Conservation (phyloP, 2,329 filamentous ascomycete genomes). For the Ophiostoma pallidulum region DNA sequence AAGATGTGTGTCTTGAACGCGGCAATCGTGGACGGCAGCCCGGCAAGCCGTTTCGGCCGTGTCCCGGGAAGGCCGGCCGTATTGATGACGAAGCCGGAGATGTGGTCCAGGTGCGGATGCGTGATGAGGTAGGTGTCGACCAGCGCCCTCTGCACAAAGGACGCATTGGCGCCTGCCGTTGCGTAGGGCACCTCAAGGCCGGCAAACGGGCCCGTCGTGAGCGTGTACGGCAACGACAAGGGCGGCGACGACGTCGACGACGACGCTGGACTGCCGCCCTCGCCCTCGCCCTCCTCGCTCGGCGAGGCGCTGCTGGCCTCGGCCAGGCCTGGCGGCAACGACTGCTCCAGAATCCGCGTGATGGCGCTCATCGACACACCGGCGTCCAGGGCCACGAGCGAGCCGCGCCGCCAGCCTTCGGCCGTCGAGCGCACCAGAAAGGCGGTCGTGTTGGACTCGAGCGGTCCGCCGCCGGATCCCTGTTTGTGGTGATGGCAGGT, state of each 20-base stretch:
- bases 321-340: slow-evolving; percentile 31
- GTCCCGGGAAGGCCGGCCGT: slow-evolving; percentile 76
- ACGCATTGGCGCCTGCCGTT: slow-evolving; percentile 66
- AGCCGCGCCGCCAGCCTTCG: slow-evolving; percentile 71
- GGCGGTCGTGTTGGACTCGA: slow-evolving; percentile 82
- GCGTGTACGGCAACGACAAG: slow-evolving; percentile 40
- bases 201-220: slow-evolving; percentile 65
- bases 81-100: slow-evolving; percentile 86
- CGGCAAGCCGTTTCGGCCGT: slow-evolving; percentile 76
- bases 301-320: slow-evolving; percentile 1
- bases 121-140: slow-evolving; percentile 88
- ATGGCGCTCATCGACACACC: slow-evolving; percentile 85
- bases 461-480: slow-evolving; percentile 84
- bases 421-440: slow-evolving; percentile 77
- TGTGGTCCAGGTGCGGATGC: slow-evolving; percentile 93
- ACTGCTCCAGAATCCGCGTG: slow-evolving; percentile 61
- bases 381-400: slow-evolving; percentile 84
- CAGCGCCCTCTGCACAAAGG: slow-evolving; percentile 66
- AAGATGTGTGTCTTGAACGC: slow-evolving; percentile 93
- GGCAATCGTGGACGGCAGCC: slow-evolving; percentile 77
- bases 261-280: slow-evolving; percentile 1
- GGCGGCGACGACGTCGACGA: too few species aligned
- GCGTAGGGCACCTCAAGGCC: slow-evolving; percentile 62
- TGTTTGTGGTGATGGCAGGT: slow-evolving; percentile 27
- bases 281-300: slow-evolving; percentile 7